Percentiles rank a stretch among this genome's conserved stretches.
Evolutionary conservation across 768 basidiomycete species (phyloP).

Genomic region (Hypsizygus marmoreus): DNA sequence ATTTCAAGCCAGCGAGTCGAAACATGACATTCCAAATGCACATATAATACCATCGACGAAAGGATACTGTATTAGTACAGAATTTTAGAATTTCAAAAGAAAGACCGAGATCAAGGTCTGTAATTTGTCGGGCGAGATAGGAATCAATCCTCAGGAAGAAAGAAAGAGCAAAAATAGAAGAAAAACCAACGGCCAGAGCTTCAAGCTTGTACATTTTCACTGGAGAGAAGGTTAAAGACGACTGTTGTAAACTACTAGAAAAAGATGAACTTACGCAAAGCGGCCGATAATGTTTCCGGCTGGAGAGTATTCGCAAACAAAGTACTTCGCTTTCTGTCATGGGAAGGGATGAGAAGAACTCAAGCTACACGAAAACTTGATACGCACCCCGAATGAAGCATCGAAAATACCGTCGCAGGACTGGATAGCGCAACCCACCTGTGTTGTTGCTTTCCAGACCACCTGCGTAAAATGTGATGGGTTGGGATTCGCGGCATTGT

Average conservation of each 20-base stretch:
- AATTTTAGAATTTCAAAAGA: not conserved
- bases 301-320: conserved; percentile 70
- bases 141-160: conserved; percentile 16
- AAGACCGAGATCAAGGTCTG: not conserved
- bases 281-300: conserved; percentile 66
- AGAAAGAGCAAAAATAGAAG: conserved; percentile 6
- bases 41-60: no score
- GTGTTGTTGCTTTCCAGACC: conserved; percentile 68
- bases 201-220: conserved; percentile 49
- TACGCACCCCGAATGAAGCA: conserved; percentile 55
- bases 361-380: no score
- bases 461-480: conserved; percentile 76
- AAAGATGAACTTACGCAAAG: conserved; percentile 50
- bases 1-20: no score
- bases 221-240: conserved; percentile 17
- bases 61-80: not conserved
- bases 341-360: not conserved
- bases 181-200: not conserved
- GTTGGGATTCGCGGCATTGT: conserved; percentile 56
- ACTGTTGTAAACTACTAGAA: not conserved
- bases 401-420: conserved; percentile 61
- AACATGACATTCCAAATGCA: no score
- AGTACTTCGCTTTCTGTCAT: conserved; percentile 58
- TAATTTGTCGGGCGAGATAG: not conserved
- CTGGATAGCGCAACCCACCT: conserved; percentile 65